Base-by-base conservation (phyloP, 1,139 yeast species). In the Blastobotrys apis region DNA sequence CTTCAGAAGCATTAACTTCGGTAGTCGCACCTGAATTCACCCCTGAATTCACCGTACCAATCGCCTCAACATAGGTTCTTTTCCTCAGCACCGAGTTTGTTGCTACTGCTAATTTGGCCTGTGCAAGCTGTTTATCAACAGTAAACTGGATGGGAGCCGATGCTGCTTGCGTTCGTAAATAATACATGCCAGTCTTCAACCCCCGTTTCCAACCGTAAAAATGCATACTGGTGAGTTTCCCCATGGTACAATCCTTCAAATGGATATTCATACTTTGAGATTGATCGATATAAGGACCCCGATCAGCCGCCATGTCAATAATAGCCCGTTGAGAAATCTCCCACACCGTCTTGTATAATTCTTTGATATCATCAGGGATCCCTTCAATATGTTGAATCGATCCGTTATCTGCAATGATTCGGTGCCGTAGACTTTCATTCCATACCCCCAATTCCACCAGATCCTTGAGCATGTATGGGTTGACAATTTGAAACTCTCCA, bases 191-290 rank as follows among this genome's bases (percentile, higher is more conserved):
- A 1, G 96, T 87, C 69, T 87, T 87, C 59, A 87, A 73, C 21
- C 95, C 95, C 66, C 77, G 80, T 63, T 78, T 77, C 96, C 95
- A 87, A 21, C 94, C 94, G 63, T 85, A 83, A 66, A 86, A 86
- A 62, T 86, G 95, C 86, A 86, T 85, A 53, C 86, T 75, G 5
- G 95, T 85, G 53, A 86, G 70, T 60, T 85, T 85, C 43, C 87
- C 84, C 75, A 80, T 75, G 0, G 94, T 81, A 35, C 94, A 92
- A 47, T 78, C 75, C 55, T 73, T 75, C 65, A 86, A 68, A 66
- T 81, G 81, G 49, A 86, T 76, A 63, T 86, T 87, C 76, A 86
- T 69, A 43, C 90, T 81, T 65, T 87, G 96, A 46, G 92, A 84
- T 64, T 87, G 96, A 65, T 87, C 95, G 55, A 87, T 77, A 64